Percentiles rank a stretch among this genome's conserved stretches.
Conservation (phyloP, 2,329 filamentous ascomycete species). For the Fusarium coffeatum region DNA sequence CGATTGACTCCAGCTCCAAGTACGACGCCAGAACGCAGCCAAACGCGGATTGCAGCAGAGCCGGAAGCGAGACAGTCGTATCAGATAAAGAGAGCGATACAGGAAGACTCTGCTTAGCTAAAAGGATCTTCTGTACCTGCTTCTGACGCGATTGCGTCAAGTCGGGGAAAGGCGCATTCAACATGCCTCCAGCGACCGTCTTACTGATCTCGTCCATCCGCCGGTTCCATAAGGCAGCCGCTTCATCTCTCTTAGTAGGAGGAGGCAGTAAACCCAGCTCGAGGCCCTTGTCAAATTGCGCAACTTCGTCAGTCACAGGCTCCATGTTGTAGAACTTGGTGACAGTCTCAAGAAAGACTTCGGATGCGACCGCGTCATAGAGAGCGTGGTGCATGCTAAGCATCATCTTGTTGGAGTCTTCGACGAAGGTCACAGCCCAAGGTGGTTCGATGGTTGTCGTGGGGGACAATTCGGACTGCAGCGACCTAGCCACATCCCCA, state of each 20-base stretch:
- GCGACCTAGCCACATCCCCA: background rate
- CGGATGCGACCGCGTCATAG: constrained; percentile 7
- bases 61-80: background rate
- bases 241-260: background rate
- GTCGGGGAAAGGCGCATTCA: constrained; percentile 18
- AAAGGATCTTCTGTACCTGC: constrained; percentile 1
- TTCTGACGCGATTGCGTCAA: constrained; percentile 23
- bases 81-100: background rate
- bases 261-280: background rate
- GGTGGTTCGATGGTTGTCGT: background rate
- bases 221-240: background rate
- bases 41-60: constrained; percentile 17
- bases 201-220: background rate
- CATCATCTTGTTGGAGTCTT: constrained; percentile 8
- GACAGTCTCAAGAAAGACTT: constrained; percentile 3
- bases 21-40: constrained; percentile 20
- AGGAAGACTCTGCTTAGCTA: background rate
- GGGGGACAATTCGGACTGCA: constrained; percentile 13
- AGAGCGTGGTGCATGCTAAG: constrained; percentile 29
- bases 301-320: background rate
- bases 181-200: background rate
- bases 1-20: constrained; percentile 4
- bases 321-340: constrained; percentile 21
- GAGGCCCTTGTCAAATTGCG: constrained; percentile 11
- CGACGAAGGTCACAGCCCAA: constrained; percentile 14